Base-by-base conservation (phyloP, 208 protist species). In the Crithidia sp. region DNA sequence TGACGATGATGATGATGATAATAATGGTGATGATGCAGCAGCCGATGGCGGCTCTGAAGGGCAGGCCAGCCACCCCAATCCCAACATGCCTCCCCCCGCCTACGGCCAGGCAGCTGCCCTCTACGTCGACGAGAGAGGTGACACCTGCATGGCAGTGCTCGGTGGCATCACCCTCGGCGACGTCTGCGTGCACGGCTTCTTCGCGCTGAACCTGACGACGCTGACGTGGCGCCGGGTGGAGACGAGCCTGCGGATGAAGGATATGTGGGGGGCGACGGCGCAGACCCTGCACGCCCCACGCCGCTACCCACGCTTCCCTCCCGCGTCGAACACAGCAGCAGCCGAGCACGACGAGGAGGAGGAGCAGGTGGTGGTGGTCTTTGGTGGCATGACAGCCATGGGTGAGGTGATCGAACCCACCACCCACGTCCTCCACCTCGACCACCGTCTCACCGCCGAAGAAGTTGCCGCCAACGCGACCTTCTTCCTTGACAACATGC, bases 301-400 rank as follows among this genome's bases (percentile, higher is more conserved):
- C 13, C 63, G 45, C 40, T 49, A 64, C 52, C 9, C 62, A 7
- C 69, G 49, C n/a, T 36, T 5, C n/a, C 7, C 39, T 7, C n/a
- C 3, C 7, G 44, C 3, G 36, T 5, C 28, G n/a, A 43, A 17
- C 50, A 50, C 8, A 28, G 65, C 0, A 50, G n/a, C 40, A 36
- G 12, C 16, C 16, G 43, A 53, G 4, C 43, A 28, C 28, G 47
- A 45, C 43, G 50, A 50, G 7, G 60, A 63, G 39, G 71, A 84
- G 39, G 82, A 90, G 37, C 74, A 93, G 59, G 88, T 93, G 17
- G 71, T 91, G 8, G 86, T 93, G 5, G 16, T 93, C 36, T 93
- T 93, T 76, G 88, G 88, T 65, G 88, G 88, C 14, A 87, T 91
- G 81, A 79, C 74, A 3, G 73, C 71, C n/a, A 55, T 50, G 0